Conservation (phyloP, 352 stramenopile genomes). For the Phytopythium cucurbitacearum region DNA sequence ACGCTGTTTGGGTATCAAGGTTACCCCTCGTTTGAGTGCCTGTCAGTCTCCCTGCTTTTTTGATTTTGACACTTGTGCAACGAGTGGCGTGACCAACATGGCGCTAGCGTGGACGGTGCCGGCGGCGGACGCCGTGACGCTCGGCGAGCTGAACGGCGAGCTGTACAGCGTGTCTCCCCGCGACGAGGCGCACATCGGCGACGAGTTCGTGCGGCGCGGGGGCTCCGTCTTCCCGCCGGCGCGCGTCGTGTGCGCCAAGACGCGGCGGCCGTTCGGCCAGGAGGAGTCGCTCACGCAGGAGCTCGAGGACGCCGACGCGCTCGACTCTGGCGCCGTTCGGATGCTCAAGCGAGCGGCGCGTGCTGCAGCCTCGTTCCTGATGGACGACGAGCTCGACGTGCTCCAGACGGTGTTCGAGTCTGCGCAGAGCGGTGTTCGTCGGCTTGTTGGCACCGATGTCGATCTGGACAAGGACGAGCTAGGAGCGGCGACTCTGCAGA, state of each 20-base stretch:
- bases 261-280: conserved; percentile 51
- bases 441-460: conserved; percentile 19
- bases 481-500: conserved; percentile 4
- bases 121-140: conserved; percentile 59
- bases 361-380: conserved; percentile 33
- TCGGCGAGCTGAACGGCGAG: conserved; percentile 70
- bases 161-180: conserved; percentile 62
- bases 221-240: conserved; percentile 49
- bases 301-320: conserved; percentile 26
- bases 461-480: conserved; percentile 20
- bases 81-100: background rate
- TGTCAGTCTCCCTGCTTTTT: conserved; percentile 4
- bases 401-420: conserved; percentile 27
- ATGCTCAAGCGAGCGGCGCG: conserved; percentile 31
- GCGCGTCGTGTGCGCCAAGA: conserved; percentile 45
- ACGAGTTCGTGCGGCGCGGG: conserved; percentile 60
- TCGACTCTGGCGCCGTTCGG: conserved; percentile 31
- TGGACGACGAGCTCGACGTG: conserved; percentile 61
- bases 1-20: too few species aligned
- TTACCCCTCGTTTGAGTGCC: conserved; percentile 9
- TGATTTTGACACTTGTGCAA: conserved; percentile 3
- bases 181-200: conserved; percentile 52
- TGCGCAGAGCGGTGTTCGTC: conserved; percentile 10
- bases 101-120: conserved; percentile 58
- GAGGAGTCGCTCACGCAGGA: conserved; percentile 55